Evolutionary conservation across 163 green algal species (phyloP).

Genomic region (Chloromonas sp.): DNA sequence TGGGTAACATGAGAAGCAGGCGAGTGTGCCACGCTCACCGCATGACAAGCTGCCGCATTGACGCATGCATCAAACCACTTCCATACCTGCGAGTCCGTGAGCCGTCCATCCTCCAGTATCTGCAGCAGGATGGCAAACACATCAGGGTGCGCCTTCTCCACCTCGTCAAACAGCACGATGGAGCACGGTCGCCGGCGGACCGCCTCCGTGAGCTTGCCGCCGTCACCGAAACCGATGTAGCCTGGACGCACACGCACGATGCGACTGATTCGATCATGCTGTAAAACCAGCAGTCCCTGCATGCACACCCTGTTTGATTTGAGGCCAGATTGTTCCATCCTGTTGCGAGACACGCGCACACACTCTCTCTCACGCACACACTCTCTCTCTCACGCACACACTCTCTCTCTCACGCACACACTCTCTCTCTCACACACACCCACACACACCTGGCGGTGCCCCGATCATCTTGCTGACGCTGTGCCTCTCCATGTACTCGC

Average conservation of each 20-base stretch:
- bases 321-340: not conserved
- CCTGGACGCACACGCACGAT: slow-evolving; percentile 21
- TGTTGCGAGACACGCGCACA: not conserved
- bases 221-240: slow-evolving; percentile 80
- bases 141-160: slow-evolving; percentile 89
- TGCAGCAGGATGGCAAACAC: slow-evolving; percentile 90
- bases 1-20: too few species aligned
- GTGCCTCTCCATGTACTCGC: slow-evolving; percentile 92
- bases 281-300: not conserved
- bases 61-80: too few species aligned
- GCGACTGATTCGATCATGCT: not conserved
- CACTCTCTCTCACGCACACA: not conserved
- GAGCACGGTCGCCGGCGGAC: slow-evolving; percentile 70
- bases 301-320: not conserved
- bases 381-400: not conserved
- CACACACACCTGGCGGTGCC: slow-evolving; percentile 65
- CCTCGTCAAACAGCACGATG: slow-evolving; percentile 85
- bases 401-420: not conserved
- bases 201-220: slow-evolving; percentile 83
- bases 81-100: slow-evolving; percentile 72
- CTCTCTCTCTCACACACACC: not conserved
- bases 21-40: too few species aligned
- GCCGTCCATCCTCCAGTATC: slow-evolving; percentile 79
- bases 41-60: too few species aligned
- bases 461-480: slow-evolving; percentile 82